Evolutionary conservation across 139 green algal species (phyloP).

Genomic region (Chlamydomonas sp.): DNA sequence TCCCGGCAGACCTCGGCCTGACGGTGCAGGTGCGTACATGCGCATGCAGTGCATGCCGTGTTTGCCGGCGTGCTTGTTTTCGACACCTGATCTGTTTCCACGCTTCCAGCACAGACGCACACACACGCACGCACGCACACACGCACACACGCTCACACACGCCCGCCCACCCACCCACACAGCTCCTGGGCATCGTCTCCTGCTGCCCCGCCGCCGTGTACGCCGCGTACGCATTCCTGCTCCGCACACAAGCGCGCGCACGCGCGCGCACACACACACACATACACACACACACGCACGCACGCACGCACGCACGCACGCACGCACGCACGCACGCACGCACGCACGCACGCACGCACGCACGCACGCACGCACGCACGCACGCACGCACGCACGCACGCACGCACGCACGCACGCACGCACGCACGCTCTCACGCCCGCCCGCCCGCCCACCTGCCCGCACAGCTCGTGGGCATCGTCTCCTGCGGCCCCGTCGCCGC

Average conservation of each 20-base stretch:
- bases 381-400: neutral
- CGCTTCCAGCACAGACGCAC: neutral
- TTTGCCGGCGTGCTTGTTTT: neutral
- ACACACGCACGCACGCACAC: neutral
- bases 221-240: no score
- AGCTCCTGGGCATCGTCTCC: no score
- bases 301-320: neutral
- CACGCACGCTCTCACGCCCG: no score
- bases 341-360: neutral
- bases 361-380: neutral
- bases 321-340: neutral
- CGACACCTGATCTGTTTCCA: neutral
- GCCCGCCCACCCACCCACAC: no score
- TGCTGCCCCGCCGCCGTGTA: neutral
- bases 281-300: neutral
- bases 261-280: no score
- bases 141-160: no score
- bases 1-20: slow-evolving; percentile 27
- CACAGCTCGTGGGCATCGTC: no score
- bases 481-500: no score
- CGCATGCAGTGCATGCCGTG: no score
- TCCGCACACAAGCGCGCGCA: no score
- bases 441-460: no score
- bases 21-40: slow-evolving; percentile 45
- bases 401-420: neutral